Percentiles rank a stretch among this genome's conserved stretches.
Evolutionary conservation across 2,329 filamentous ascomycete species (phyloP).

Genomic region (Fusarium armeniacum): DNA sequence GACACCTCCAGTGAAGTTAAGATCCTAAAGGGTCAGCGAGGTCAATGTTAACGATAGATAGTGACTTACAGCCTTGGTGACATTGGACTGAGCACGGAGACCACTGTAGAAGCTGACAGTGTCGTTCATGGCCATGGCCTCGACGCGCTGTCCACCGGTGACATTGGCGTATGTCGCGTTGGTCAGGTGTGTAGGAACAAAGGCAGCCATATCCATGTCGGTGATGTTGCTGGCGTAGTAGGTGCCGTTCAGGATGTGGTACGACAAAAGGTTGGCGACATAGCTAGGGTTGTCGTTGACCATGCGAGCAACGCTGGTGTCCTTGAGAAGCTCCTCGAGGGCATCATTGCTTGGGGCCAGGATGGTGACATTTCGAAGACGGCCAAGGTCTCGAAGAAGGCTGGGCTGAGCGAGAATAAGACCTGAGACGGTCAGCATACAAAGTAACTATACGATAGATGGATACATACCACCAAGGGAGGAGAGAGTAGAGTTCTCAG

Average conservation of each 20-base stretch:
- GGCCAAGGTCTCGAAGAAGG: conserved; percentile 35
- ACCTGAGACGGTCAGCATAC: conserved; percentile 36
- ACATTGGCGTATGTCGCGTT: conserved; percentile 59
- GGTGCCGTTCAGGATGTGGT: conserved; percentile 69
- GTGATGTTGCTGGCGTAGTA: conserved; percentile 54
- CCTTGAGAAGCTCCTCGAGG: conserved; percentile 64
- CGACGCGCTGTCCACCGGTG: conserved; percentile 61
- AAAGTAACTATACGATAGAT: background rate
- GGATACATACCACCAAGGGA: conserved; percentile 39
- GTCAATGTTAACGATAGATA: background rate
- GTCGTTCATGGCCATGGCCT: conserved; percentile 57
- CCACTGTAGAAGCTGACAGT: conserved; percentile 62
- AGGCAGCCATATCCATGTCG: conserved; percentile 49
- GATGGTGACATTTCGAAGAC: conserved; percentile 53
- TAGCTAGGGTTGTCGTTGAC: conserved; percentile 57
- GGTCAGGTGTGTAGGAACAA: conserved; percentile 60
- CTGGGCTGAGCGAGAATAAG: conserved; percentile 46
- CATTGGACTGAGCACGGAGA: conserved; percentile 57
- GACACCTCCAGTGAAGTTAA: conserved; percentile 61
- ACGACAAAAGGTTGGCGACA: conserved; percentile 63
- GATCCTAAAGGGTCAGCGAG: conserved; percentile 51
- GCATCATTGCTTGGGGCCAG: conserved; percentile 69
- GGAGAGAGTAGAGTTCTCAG: conserved; percentile 51
- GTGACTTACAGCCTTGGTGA: conserved; percentile 51
- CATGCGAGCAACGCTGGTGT: conserved; percentile 58